These are phyloP conservation scores for Paragyromitra xinjiangensis DNA, from an alignment of 495 filamentous ascomycete genomes.

Conservation along the genomic window DNA sequence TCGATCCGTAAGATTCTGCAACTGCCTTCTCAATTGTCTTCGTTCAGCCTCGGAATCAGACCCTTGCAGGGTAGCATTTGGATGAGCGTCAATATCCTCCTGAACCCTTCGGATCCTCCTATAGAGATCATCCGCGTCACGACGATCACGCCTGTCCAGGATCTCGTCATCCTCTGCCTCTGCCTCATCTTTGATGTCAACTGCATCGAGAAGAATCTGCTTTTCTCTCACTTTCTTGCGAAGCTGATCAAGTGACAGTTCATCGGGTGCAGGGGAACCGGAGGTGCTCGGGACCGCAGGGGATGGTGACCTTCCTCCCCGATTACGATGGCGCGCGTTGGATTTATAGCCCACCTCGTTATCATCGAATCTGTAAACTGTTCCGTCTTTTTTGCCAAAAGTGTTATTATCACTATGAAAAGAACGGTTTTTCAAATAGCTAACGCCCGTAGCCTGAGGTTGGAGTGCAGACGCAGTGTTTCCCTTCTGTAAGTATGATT, in stretches of 20 bases:
- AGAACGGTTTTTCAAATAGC: slow-evolving; percentile 94
- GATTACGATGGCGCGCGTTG: slow-evolving; percentile 84
- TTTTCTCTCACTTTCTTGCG: slow-evolving; percentile 94
- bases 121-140: slow-evolving; percentile 94
- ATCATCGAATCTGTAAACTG: slow-evolving; percentile 95
- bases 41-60: slow-evolving; percentile 87
- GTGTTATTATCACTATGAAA: slow-evolving; percentile 71
- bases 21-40: slow-evolving; percentile 81
- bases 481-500: slow-evolving; percentile 88
- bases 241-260: slow-evolving; percentile 84
- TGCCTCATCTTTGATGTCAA: slow-evolving; percentile 95
- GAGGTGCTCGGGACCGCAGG: slow-evolving; percentile 65
- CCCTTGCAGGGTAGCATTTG: slow-evolving; percentile 75
- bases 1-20: slow-evolving; percentile 86
- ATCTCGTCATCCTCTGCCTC: slow-evolving; percentile 88
- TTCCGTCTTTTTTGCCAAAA: slow-evolving; percentile 84
- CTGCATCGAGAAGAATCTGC: slow-evolving; percentile 93
- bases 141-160: slow-evolving; percentile 86
- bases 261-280: slow-evolving; percentile 77
- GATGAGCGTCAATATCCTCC: slow-evolving; percentile 94
- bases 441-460: slow-evolving; percentile 96
- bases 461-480: slow-evolving; percentile 88
- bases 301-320: slow-evolving; percentile 79
- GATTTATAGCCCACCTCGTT: slow-evolving; percentile 89
- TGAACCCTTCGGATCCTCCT: slow-evolving; percentile 91